Base-by-base conservation (phyloP, 495 filamentous ascomycete genomes). In the Xylaria palmicola region DNA sequence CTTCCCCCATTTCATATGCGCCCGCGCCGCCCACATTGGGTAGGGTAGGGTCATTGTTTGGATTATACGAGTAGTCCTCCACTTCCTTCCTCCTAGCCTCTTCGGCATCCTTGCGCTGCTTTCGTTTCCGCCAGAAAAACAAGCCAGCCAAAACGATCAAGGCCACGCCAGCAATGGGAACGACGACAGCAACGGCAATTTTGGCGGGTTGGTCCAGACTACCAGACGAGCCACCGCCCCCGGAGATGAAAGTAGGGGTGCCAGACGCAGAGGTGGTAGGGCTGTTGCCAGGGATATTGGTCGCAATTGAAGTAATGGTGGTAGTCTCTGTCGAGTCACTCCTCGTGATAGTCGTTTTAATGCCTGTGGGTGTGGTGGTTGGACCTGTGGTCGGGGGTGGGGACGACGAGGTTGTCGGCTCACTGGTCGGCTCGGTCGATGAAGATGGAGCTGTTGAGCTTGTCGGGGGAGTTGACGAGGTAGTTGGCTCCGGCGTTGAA, bases 61-160 rank as follows among this genome's bases (percentile, higher is more conserved):
- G 94, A 70, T 97, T 98, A 79, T 92, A 97, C 20, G 87, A 88
- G 71, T 97, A 97, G 65, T 97, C 94, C 71, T 97, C 93, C 3
- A 96, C 90, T 70, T 98, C 95, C 74, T 97, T 96, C 56, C 92
- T 83, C 54, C 94, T 83, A 51, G 91, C 85, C 63, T 97, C 94
- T 66, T 90, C 90, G n/a, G 85, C 87, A 43, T 87, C 87, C 76
- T 90, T 96, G 39, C 87, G 85, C 64, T 88, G 85, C 74, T 93
- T 96, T 53, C 90, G 86, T 75, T 84, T 91, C 64, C 90, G 85
- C 91, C 91, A 98, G 62, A 96, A 83, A 71, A 88, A 92, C 40
- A 98, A 77, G 1, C 87, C 86, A 4, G 80, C 85, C 29, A 91
- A 68, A 10, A 96, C 84, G 40, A 98, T 80, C 15, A 96, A 69